Evolutionary conservation across 1,139 yeast genomes (phyloP), one percentile per base, ranked within the genome.

Genomic region (Arxiozyma slooffiae): DNA sequence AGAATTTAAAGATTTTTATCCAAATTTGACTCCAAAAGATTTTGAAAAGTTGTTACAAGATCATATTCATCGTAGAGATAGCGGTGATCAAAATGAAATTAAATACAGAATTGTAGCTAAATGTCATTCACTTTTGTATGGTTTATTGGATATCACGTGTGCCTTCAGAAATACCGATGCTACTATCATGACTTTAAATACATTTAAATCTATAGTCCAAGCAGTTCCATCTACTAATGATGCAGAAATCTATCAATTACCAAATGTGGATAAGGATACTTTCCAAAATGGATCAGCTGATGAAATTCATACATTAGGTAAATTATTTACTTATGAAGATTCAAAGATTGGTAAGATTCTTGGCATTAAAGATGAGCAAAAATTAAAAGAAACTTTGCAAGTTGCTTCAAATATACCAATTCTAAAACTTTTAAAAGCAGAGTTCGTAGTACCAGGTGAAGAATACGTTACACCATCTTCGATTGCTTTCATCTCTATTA

Each of bases 391-490:
- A 38, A 77, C 88, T 3, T 65, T 84, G 48, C 68, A 73, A 14
- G 76, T 82, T 51, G 96, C 94, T 2, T 64, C 76, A 7, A 72
- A 75, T 48, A 79, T 88, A 42, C 97, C 97, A 42, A 71, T 74
- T 45, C 70, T 92, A 52, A 81, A 85, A 59, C 72, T 90, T 21
- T 58, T 89, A 43, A 80, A 79, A 49, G 82, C 95, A 45, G 80
- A 78, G 52, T 88, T 90, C 69, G 77, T 79, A 56, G 96, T 90
- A 43, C 95, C 96, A 3, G 98, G 97, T 39, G 97, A 90, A 71
- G 72, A 74, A 38, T 55, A 52, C 30, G 85, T 92, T 14, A 79
- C 95, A 3, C 95, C 97, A 38, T 67, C 71, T 46, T 79, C 97
- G 1, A 79, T 77, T 53, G 81, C 88, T 11, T 90, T 87, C 65